phyloP scores from a whole-genome alignment of 208 protist genomes.

The Histomonas meleagridis region DNA sequence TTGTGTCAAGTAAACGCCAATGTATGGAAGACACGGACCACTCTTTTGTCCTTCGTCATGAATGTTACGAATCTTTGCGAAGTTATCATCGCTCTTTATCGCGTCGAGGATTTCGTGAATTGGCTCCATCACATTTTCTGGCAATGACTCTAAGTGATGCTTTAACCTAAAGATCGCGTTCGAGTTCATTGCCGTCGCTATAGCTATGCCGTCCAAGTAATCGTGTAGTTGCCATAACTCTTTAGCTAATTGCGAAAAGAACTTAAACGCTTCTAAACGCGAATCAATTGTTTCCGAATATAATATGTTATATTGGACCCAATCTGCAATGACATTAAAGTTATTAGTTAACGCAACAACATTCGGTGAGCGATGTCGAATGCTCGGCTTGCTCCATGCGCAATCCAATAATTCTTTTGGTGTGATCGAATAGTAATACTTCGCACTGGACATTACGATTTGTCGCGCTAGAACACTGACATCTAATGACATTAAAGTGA shows the following conservation, averaged over 20 bases:
- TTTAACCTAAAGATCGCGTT: neutral
- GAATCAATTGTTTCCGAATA: neutral
- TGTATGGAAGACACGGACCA: neutral
- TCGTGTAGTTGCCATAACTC: neutral
- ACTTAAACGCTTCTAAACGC: neutral
- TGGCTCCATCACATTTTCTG: neutral
- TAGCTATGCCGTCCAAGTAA: constrained; percentile 2
- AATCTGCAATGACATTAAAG: neutral
- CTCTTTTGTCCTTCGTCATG: neutral
- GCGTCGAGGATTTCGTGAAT: neutral
- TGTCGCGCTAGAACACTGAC: neutral
- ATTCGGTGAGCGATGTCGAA: constrained; percentile 7
- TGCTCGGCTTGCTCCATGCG: constrained; percentile 1
- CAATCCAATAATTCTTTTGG: constrained; percentile 10
- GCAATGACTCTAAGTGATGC: neutral
- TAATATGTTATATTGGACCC: neutral
- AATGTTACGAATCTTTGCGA: neutral
- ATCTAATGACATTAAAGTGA: neutral
- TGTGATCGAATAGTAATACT: neutral
- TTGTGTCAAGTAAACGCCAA: neutral
- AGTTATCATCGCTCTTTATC: neutral
- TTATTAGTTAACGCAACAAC: neutral
- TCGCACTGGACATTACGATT: neutral
- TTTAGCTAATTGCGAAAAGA: neutral
- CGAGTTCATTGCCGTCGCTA: neutral